These are phyloP conservation scores for Pythium dissotocum DNA, from an alignment of 352 stramenopile species.

Conservation along the genomic window DNA sequence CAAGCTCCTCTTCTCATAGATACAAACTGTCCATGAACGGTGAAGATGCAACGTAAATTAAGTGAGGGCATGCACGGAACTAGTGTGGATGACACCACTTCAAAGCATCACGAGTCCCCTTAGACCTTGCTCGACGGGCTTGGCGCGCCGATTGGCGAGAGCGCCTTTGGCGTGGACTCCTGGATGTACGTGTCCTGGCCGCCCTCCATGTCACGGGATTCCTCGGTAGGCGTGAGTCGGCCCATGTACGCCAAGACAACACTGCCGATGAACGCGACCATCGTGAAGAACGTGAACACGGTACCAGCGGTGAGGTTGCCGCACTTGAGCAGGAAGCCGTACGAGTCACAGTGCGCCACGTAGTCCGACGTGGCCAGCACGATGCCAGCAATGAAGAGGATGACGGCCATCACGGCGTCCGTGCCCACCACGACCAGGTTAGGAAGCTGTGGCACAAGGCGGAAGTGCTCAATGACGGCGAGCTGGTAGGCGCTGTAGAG, in stretches of 20 bases:
- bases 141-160: slow-evolving; percentile 15
- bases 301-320: slow-evolving; percentile 48
- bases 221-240: neutral
- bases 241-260: neutral
- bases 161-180: slow-evolving; percentile 18
- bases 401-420: slow-evolving; percentile 38
- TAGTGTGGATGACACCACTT: neutral
- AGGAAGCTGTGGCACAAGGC: slow-evolving; percentile 32
- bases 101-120: neutral
- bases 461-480: slow-evolving; percentile 49
- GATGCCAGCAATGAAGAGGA: slow-evolving; percentile 59
- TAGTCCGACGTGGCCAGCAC: slow-evolving; percentile 49
- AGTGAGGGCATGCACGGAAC: slow-evolving; percentile 3
- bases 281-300: slow-evolving; percentile 55
- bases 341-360: slow-evolving; percentile 44
- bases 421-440: slow-evolving; percentile 32
- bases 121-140: slow-evolving; percentile 23
- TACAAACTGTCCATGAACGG: neutral
- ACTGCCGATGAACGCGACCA: slow-evolving; percentile 22
- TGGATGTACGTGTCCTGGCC: slow-evolving; percentile 17
- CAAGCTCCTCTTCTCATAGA: neutral
- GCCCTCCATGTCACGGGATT: neutral
- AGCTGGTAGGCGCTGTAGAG: slow-evolving; percentile 57
- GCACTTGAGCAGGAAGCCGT: slow-evolving; percentile 36
- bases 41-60: slow-evolving; percentile 1